Base-by-base conservation (phyloP, 1,139 yeast species). In the Yamadazyma diospyri region DNA sequence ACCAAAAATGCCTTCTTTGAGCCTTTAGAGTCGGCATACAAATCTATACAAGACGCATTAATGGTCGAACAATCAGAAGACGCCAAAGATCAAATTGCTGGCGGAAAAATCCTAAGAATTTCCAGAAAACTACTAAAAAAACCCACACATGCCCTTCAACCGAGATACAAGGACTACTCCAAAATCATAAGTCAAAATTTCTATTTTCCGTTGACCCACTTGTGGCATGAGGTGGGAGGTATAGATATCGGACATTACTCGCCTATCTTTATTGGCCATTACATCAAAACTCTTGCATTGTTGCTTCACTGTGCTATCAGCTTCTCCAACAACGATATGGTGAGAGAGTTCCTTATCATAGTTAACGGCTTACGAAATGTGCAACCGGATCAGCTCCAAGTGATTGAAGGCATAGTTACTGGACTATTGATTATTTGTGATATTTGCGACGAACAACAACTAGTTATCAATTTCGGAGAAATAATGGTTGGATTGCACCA, bases 231-330 rank as follows among this genome's bases (percentile, higher is more conserved):
- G 27, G 50, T 61, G 4, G 50, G 57, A 4, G 64, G 64, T 1
- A 64, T 73, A 19, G 61, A 66, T 32, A 62, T 75, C 30, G 84
- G 84, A 0, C 67, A 64, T 25, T 78, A 76, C 47, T 72, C 82
- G 0, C 64, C 77, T 1, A 47, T 81, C 1, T 56, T 81, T 24
- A 61, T 67, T 20, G 70, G 77, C 0, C 89, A 81, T 48, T 81
- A 69, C 49, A 46, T 82, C 33, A 71, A 76, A 36, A 78, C 86
- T 0, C 49, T 83, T 38, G 67, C 78, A 0, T 50, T 82, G 15
- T 46, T 82, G 5, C 52, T 80, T 17, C 76, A 76, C 35, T 61
- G 78, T 32, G 78, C 83, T 0, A 71, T 72, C 41, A 86, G 87
- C 0, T 55, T 76, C 0, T 60, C 74, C 1, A 45, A 57, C 0